Evolutionary conservation across 2,329 filamentous ascomycete species (phyloP).

Genomic region (Byssoonygena ceratinophila): DNA sequence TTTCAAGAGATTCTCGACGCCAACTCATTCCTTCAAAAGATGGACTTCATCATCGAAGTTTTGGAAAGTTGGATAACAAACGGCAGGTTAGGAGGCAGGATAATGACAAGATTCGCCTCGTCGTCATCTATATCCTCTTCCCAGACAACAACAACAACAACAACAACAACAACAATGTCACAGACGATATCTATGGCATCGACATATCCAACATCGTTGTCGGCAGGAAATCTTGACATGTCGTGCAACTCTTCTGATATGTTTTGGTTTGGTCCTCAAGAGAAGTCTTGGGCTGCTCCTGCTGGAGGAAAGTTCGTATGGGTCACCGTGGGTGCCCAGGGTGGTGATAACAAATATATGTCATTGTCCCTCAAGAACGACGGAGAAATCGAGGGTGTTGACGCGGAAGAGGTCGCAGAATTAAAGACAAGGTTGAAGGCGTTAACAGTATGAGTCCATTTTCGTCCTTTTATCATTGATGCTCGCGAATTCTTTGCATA

Average conservation of each 20-base stretch:
- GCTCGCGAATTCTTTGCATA: not conserved
- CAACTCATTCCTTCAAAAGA: slow-evolving; percentile 37
- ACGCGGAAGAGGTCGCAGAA: slow-evolving; percentile 13
- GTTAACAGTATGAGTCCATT: slow-evolving; percentile 7
- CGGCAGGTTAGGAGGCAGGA: slow-evolving; percentile 30
- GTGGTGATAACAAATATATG: slow-evolving; percentile 38
- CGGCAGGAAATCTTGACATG: slow-evolving; percentile 8
- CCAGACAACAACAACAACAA: too few relatives aligned
- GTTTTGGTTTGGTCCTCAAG: slow-evolving; percentile 36
- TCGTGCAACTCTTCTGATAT: slow-evolving; percentile 20
- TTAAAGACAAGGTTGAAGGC: slow-evolving; percentile 14
- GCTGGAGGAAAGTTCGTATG: slow-evolving; percentile 41
- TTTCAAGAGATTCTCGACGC: slow-evolving; percentile 36
- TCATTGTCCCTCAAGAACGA: slow-evolving; percentile 27
- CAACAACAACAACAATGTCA: too few relatives aligned
- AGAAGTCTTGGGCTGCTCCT: slow-evolving; percentile 32
- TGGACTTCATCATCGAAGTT: slow-evolving; percentile 33
- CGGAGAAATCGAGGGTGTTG: slow-evolving; percentile 14
- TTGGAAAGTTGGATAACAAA: slow-evolving; percentile 33
- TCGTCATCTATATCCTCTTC: slow-evolving; percentile 2
- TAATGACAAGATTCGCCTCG: slow-evolving; percentile 4
- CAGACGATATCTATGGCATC: slow-evolving; percentile 10
- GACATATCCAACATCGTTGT: slow-evolving; percentile 13
- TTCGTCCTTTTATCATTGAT: not conserved
- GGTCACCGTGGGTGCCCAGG: slow-evolving; percentile 41